Conservation (phyloP, 495 filamentous ascomycete genomes). For the Terfezia claveryi region DNA sequence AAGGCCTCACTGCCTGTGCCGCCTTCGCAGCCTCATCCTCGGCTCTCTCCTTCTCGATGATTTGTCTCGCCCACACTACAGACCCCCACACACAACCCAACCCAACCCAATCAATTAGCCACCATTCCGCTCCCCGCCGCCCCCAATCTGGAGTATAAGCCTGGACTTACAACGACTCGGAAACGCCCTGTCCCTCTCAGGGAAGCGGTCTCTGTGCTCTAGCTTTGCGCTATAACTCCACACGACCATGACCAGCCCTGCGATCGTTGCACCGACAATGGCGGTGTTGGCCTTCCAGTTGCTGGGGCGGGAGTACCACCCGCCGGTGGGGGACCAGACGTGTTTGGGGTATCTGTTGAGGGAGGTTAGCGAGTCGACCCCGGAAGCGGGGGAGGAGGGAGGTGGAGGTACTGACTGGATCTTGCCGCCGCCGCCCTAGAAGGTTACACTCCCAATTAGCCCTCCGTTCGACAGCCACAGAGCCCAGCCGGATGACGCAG, state of each 20-base stretch:
- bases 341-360: slow-evolving; percentile 85
- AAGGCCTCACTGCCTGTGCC: too few relatives aligned
- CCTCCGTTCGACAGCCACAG: too few relatives aligned
- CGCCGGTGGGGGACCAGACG: slow-evolving; percentile 95
- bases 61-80: slow-evolving; percentile 78
- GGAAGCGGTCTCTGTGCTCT: slow-evolving; percentile 63
- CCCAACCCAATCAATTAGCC: too few relatives aligned
- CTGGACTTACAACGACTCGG: slow-evolving; percentile 78
- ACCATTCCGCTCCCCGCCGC: slow-evolving; percentile 1
- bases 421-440: slow-evolving; percentile 56
- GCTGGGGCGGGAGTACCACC: slow-evolving; percentile 81
- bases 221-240: slow-evolving; percentile 68
- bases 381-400: too few relatives aligned
- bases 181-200: slow-evolving; percentile 69
- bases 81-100: too few relatives aligned
- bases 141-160: not conserved
- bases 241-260: slow-evolving; percentile 48
- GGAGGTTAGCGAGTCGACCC: not conserved
- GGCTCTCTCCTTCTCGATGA: slow-evolving; percentile 63
- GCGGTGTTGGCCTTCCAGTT: slow-evolving; percentile 95
- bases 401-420: slow-evolving; percentile 68
- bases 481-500: too few relatives aligned
- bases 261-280: slow-evolving; percentile 47
- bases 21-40: slow-evolving; percentile 31
- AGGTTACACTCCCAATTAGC: not conserved